phyloP scores from a whole-genome alignment of 179 eudicot species.

The Beta lomatogona region DNA sequence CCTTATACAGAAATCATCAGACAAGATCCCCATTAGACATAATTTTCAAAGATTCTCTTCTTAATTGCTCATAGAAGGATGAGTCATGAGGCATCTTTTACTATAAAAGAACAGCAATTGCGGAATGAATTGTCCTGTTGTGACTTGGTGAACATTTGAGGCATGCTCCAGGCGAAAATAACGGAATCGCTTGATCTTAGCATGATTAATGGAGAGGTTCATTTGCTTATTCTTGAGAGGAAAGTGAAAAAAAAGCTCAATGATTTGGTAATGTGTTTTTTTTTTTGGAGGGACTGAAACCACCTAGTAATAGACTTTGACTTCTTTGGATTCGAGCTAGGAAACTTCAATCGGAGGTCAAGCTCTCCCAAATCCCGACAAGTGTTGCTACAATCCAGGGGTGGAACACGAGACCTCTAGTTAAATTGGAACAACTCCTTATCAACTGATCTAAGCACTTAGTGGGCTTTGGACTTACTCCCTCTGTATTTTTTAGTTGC shows the following conservation, averaged over 20 bases:
- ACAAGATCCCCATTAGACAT: neutral
- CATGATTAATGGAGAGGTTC: slow-evolving; percentile 9
- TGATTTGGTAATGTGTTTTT: too few species aligned
- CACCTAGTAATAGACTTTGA: too few species aligned
- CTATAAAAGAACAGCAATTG: neutral
- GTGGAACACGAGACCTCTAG: too few species aligned
- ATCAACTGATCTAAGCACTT: too few species aligned
- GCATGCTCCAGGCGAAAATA: neutral
- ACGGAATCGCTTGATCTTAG: neutral
- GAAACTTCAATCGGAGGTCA: too few species aligned
- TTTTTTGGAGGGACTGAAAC: too few species aligned
- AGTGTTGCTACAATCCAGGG: too few species aligned
- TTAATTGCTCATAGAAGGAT: neutral
- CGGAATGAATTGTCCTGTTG: neutral
- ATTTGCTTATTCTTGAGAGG: neutral
- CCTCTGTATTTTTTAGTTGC: too few species aligned
- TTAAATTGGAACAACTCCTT: too few species aligned
- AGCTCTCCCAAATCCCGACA: too few species aligned
- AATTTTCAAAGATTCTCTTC: slow-evolving; percentile 9
- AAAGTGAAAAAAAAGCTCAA: neutral
- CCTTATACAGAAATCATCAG: neutral
- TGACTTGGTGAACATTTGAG: neutral
- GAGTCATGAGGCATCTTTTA: neutral
- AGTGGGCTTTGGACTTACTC: too few species aligned
- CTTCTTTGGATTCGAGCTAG: too few species aligned